Percentiles rank a stretch among this genome's conserved stretches.
phyloP scores from a whole-genome alignment of 139 green algal genomes.

The Tetraselmis chui region DNA sequence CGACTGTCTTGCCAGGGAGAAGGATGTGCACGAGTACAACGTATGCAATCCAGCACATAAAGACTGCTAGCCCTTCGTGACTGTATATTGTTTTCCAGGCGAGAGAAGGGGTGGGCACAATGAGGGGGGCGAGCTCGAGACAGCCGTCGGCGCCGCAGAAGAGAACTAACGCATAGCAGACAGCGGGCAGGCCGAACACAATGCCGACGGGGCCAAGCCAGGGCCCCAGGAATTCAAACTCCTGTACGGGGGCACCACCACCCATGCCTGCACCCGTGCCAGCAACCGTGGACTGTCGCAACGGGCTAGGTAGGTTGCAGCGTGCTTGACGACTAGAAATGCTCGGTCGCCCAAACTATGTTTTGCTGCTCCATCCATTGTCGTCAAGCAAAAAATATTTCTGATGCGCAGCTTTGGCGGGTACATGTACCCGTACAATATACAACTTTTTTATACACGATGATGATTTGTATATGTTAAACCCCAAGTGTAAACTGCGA shows the following conservation, averaged over 20 bases:
- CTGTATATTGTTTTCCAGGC: background rate
- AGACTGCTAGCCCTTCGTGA: background rate
- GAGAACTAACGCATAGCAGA: slow-evolving; percentile 48
- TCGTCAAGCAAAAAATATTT: too few relatives aligned
- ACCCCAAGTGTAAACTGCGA: too few relatives aligned
- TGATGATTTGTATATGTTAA: too few relatives aligned
- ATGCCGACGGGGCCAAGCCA: slow-evolving; percentile 50
- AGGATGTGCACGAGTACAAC: slow-evolving; percentile 66
- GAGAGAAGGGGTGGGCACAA: background rate
- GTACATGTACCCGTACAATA: too few relatives aligned
- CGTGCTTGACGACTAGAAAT: too few relatives aligned
- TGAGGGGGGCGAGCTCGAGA: slow-evolving; percentile 1
- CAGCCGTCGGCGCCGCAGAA: slow-evolving; percentile 40
- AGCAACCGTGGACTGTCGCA: too few relatives aligned
- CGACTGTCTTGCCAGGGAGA: slow-evolving; percentile 52
- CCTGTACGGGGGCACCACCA: background rate
- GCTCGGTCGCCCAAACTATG: too few relatives aligned
- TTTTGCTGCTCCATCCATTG: too few relatives aligned
- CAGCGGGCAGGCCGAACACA: slow-evolving; percentile 44
- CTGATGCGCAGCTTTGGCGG: too few relatives aligned
- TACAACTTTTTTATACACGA: too few relatives aligned
- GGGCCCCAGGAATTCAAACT: slow-evolving; percentile 65
- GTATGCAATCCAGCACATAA: slow-evolving; percentile 27
- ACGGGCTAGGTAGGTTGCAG: too few relatives aligned
- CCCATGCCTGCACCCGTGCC: too few relatives aligned